Base-by-base conservation (phyloP, 371 early-diverging fungal species). In the Parasitella parasitica region DNA sequence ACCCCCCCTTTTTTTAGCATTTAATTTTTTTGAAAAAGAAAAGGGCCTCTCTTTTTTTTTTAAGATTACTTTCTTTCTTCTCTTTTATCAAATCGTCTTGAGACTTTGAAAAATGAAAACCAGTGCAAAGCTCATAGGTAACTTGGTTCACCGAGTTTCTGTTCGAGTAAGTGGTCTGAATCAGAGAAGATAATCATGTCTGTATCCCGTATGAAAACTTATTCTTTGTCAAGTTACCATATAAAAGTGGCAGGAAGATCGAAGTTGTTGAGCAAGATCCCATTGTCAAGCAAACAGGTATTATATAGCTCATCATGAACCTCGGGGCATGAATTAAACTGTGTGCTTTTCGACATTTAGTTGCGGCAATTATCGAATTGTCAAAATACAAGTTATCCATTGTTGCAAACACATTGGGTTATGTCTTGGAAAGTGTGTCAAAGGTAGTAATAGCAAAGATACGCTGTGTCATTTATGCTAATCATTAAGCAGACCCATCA, bases 211-310 rank as follows among this genome's bases (percentile, higher is more conserved):
- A 1, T 32, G 11, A 32, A 22, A 4, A n/a, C n/a, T n/a, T 24
- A 46, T 11, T 22, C 6, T 16, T 28, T 16, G 36, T 35, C 50
- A 58, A 88, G 88, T 75, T 88, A 32, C 88, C 89, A 26, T 81
- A 75, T 46, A 79, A 85, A 64, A 82, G 71, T 39, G 85, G 83
- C 36, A 68, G 82, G 37, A 67, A 70, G 41, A 69, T 88, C 22
- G 88, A 88, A 50, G 72, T 66, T 28, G 73, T 88, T 54, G 87
- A 88, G 59, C 70, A 80, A 61, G 87, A 89, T 69, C 88, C 89
- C 28, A 76, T 87, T 41, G 82, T 89, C 30, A 82, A 85, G 59
- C 88, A 88, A 69, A 88, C 86, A 52, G 82, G 78, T 73, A 67
- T 1, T 15, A 4, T 16, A 2, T 12, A 46, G 46, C 24, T 43